Evolutionary conservation across 345 rosid genomes (phyloP), one percentile per base, ranked within the genome.

Genomic region (Camelina neglecta): DNA sequence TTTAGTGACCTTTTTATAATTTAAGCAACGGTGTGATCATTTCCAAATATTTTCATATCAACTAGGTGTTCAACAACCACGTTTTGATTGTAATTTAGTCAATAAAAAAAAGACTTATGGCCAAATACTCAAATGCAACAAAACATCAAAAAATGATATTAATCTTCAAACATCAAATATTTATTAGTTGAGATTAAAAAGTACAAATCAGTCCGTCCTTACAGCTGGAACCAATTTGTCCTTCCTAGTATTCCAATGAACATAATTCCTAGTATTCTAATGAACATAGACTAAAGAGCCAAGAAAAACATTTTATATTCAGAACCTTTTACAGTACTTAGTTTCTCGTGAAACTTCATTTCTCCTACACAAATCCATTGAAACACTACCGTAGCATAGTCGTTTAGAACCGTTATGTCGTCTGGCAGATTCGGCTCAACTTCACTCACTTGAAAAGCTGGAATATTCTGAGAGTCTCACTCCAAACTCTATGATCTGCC

Each of bases 311-410:
- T 3, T 3, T 12, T 11, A 42, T 42, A 42, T 42, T 42, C 15
- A 11, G 15, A 42, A 47, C 8, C 8, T 47, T 47, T 47, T 5
- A 18, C 18, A 18, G 18, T 18, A 49, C 11, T 49, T n/a, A 49
- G 54, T 18, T 23, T 49, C 54, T 49, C 23, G 23, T 16, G 7
- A n/a, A 49, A 7, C 11, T 49, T 49, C 18, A 7, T 49, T n/a
- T 49, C 54, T 47, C 51, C 51, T 47, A n/a, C 51, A 47, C 6
- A 47, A 47, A 47, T 49, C 54, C 54, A 49, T 49, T 23, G 54
- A 49, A 8, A 49, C 23, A 49, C 23, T 3, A 16, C 21, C 23
- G 4, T 48, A 16, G 2, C 7, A 16, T 48, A 1, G 1, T 48
- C 21, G 23, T 16, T 5, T 0, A 2, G 53, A 48, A 48, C 10